Evolutionary conservation across 352 stramenopile genomes (phyloP).

Genomic region (Phytophthora chlamydospora): DNA sequence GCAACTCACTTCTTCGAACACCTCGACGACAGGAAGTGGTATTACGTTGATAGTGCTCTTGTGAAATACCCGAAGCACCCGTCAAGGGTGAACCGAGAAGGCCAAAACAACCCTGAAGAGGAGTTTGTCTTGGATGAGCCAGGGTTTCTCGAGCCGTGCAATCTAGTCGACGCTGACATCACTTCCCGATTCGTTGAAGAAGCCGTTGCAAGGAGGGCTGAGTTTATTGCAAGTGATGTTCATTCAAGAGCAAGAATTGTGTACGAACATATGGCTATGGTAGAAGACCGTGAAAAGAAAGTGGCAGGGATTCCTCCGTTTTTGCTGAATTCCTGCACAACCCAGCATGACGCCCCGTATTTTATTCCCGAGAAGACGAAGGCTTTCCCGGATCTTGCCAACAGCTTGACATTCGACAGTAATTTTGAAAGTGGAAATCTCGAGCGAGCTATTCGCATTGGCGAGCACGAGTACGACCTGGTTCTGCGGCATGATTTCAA

Average conservation of each 20-base stretch:
- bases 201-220: slow-evolving; percentile 18
- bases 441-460: slow-evolving; percentile 80
- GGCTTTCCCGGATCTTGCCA: slow-evolving; percentile 21
- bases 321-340: slow-evolving; percentile 21
- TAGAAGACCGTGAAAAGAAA: slow-evolving; percentile 25
- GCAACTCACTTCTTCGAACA: slow-evolving; percentile 17
- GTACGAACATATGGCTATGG: slow-evolving; percentile 55
- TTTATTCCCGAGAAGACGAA: slow-evolving; percentile 35
- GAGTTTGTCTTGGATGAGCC: slow-evolving; percentile 37
- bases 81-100: slow-evolving; percentile 23
- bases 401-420: slow-evolving; percentile 90
- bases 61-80: slow-evolving; percentile 46
- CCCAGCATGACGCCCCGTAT: slow-evolving; percentile 38
- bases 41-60: slow-evolving; percentile 29
- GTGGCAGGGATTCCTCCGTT: slow-evolving; percentile 26
- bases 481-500: slow-evolving; percentile 88
- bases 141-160: slow-evolving; percentile 32
- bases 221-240: slow-evolving; percentile 52
- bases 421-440: slow-evolving; percentile 94
- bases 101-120: slow-evolving; percentile 28
- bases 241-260: slow-evolving; percentile 47
- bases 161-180: slow-evolving; percentile 18
- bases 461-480: slow-evolving; percentile 90
- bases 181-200: slow-evolving; percentile 25
- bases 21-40: slow-evolving; percentile 36